These are phyloP conservation scores for Pochonia chlamydosporia DNA, from an alignment of 2,329 filamentous ascomycete species.

Conservation along the genomic window DNA sequence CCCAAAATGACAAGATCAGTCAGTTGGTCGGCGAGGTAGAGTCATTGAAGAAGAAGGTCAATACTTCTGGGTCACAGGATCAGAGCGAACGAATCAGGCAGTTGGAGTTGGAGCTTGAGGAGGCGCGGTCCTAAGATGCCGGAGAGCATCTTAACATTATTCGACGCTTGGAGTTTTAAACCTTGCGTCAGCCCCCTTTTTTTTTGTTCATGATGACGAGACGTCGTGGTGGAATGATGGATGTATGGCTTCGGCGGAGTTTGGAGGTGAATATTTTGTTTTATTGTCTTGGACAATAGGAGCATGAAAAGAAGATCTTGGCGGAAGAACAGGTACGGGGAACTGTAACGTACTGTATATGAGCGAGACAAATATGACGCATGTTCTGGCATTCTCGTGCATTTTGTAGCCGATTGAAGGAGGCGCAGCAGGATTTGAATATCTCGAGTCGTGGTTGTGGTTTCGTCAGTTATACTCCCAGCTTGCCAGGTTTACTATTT, in stretches of 20 bases:
- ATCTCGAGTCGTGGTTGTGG: no score
- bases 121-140: conserved; percentile 46
- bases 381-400: neutral
- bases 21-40: conserved; percentile 69
- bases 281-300: conserved; percentile 3
- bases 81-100: conserved; percentile 64
- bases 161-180: neutral
- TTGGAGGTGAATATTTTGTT: neutral
- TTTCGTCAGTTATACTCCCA: no score
- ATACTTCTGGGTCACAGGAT: conserved; percentile 42
- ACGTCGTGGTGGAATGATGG: neutral
- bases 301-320: neutral
- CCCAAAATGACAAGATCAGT: conserved; percentile 72
- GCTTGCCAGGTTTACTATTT: no score
- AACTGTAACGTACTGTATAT: conserved; percentile 4
- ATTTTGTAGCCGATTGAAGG: neutral
- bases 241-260: neutral
- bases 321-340: neutral
- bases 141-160: neutral
- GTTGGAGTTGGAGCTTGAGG: conserved; percentile 62
- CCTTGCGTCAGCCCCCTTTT: neutral
- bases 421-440: no score
- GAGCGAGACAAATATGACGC: conserved; percentile 1
- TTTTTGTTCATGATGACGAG: neutral
- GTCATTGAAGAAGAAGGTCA: conserved; percentile 70